A percentile compares a stretch with the other conserved stretches of the same genome.
Evolutionary conservation across 352 stramenopile species (phyloP).

Genomic region (Paralagenidium karlingii): DNA sequence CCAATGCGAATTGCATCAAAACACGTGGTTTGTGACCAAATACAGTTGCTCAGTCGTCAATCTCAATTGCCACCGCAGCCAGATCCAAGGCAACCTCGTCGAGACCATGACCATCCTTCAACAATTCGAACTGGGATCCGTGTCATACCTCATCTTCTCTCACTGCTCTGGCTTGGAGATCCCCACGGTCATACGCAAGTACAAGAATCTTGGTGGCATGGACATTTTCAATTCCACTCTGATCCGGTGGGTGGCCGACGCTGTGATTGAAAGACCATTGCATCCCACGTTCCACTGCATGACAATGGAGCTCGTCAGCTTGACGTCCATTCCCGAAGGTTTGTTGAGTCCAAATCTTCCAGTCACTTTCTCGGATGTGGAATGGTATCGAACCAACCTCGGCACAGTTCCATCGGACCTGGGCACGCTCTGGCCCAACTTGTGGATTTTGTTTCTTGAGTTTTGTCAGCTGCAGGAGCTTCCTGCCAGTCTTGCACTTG

Average conservation of each 20-base stretch:
- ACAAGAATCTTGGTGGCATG: constrained; percentile 5
- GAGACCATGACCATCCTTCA: constrained; percentile 9
- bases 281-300: too few species aligned
- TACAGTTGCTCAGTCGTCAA: constrained; percentile 17
- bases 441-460: constrained; percentile 3
- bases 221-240: constrained; percentile 13
- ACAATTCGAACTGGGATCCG: constrained; percentile 11
- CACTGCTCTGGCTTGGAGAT: constrained; percentile 7
- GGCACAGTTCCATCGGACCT: constrained; percentile 3
- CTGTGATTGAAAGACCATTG: too few species aligned
- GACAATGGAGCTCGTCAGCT: too few species aligned
- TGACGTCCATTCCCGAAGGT: constrained; percentile 6
- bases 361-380: constrained; percentile 1
- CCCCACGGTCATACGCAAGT: constrained; percentile 1
- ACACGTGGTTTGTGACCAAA: constrained; percentile 13
- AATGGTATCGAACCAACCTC: constrained; percentile 7
- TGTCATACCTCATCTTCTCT: constrained; percentile 11
- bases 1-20: constrained; percentile 15
- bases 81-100: constrained; percentile 5
- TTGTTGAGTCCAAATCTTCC: constrained; percentile 2
- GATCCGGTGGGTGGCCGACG: constrained; percentile 2
- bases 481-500: too few species aligned
- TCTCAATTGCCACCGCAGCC: constrained; percentile 14
- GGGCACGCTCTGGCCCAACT: constrained; percentile 2
- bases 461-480: constrained; percentile 1